Percentiles rank a stretch among this genome's conserved stretches.
These are phyloP conservation scores for Saccharomycopsis schoenii DNA, from an alignment of 805 yeast genomes.

Conservation along the genomic window DNA sequence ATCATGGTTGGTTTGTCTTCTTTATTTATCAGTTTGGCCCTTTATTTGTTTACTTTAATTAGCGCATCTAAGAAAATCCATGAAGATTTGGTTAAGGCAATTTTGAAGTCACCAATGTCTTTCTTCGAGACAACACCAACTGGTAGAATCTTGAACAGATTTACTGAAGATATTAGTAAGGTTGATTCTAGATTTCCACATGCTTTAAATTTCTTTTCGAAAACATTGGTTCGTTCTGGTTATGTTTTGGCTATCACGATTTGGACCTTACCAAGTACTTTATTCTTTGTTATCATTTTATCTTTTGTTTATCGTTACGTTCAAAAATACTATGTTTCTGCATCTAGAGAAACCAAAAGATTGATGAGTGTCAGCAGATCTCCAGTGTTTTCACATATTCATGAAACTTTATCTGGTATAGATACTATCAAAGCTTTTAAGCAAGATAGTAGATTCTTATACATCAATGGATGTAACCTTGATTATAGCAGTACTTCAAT, in stretches of 20 bases:
- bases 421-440: slow-evolving; percentile 69
- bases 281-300: slow-evolving; percentile 37
- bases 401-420: slow-evolving; percentile 71
- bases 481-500: slow-evolving; percentile 39
- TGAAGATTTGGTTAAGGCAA: slow-evolving; percentile 42
- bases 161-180: slow-evolving; percentile 52
- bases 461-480: slow-evolving; percentile 41
- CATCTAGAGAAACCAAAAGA: slow-evolving; percentile 73
- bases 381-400: slow-evolving; percentile 75
- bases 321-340: slow-evolving; percentile 57
- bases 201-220: slow-evolving; percentile 39
- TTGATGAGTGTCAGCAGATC: slow-evolving; percentile 57
- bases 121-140: slow-evolving; percentile 79
- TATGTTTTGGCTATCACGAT: slow-evolving; percentile 46
- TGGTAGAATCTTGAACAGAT: slow-evolving; percentile 76
- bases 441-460: slow-evolving; percentile 55
- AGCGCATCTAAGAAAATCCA: slow-evolving; percentile 48
- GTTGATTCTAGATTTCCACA: slow-evolving; percentile 51
- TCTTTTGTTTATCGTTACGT: slow-evolving; percentile 54
- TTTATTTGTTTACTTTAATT: slow-evolving; percentile 46
- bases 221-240: slow-evolving; percentile 33
- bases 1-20: slow-evolving; percentile 40
- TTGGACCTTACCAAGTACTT: slow-evolving; percentile 43
- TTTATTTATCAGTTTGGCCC: slow-evolving; percentile 34
- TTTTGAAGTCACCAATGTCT: slow-evolving; percentile 70